Percentiles rank a stretch among this genome's conserved stretches.
These are phyloP conservation scores for Wallacemonas sp. DNA, from an alignment of 208 protist species.

Conservation along the genomic window DNA sequence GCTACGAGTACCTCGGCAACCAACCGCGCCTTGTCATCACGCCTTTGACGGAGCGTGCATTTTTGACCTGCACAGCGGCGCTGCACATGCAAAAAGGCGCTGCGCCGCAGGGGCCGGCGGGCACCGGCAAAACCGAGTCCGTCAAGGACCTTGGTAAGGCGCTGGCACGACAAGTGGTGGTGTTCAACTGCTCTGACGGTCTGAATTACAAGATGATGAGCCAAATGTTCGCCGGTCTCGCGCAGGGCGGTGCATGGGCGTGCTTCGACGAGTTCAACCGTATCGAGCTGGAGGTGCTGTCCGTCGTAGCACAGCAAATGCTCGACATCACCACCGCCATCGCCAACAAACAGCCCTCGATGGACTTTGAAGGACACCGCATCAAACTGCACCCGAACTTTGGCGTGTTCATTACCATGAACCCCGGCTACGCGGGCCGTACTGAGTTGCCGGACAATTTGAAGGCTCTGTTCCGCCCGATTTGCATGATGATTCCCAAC, in stretches of 20 bases:
- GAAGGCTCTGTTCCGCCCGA: constrained; percentile 95
- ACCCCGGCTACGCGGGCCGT: constrained; percentile 96
- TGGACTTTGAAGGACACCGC: constrained; percentile 91
- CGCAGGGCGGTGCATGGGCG: constrained; percentile 90
- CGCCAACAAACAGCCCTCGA: constrained; percentile 56
- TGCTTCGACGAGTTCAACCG: constrained; percentile 97
- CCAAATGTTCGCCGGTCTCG: constrained; percentile 95
- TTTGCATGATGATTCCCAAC: constrained; percentile 97
- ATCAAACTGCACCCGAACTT: constrained; percentile 92
- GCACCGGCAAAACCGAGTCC: constrained; percentile 97
- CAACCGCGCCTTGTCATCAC: constrained; percentile 95
- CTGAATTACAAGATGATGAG: constrained; percentile 95
- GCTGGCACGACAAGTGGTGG: constrained; percentile 89
- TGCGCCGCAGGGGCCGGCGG: constrained; percentile 93
- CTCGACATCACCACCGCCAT: constrained; percentile 93
- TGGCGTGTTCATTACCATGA: constrained; percentile 98
- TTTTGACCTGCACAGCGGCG: constrained; percentile 91
- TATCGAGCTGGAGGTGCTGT: constrained; percentile 94
- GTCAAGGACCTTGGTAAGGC: constrained; percentile 94
- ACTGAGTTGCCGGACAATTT: constrained; percentile 97
- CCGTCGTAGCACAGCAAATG: constrained; percentile 93
- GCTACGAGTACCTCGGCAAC: constrained; percentile 96
- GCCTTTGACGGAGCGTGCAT: constrained; percentile 94
- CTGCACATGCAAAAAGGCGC: constrained; percentile 92
- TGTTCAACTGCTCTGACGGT: constrained; percentile 96